A percentile compares a stretch with the other conserved stretches of the same genome.
Conservation (phyloP, 2,329 filamentous ascomycete species). For the Lomentospora prolificans region DNA sequence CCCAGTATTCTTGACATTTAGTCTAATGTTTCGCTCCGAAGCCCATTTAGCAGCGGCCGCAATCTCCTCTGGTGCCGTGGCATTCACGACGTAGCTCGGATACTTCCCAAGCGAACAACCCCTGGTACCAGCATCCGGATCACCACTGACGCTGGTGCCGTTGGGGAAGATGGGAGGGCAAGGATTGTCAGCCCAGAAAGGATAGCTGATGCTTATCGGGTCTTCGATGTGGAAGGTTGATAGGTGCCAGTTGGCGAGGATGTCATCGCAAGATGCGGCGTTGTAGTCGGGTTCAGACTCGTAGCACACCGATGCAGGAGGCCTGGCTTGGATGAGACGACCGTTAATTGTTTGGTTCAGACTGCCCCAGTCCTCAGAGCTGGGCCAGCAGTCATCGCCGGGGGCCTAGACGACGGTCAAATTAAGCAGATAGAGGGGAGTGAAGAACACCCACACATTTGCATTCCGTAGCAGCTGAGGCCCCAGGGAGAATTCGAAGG, state of each 20-base stretch:
- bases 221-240: conserved; percentile 9
- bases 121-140: conserved; percentile 23
- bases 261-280: conserved; percentile 25
- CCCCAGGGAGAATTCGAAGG: background rate
- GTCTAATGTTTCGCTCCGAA: conserved; percentile 23
- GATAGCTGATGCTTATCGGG: conserved; percentile 11
- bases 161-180: conserved; percentile 23
- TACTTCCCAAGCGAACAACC: conserved; percentile 34
- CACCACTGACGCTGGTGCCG: conserved; percentile 18
- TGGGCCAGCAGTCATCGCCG: conserved; percentile 37
- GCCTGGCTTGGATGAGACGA: conserved; percentile 36
- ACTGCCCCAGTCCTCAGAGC: conserved; percentile 26
- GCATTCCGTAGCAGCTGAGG: background rate
- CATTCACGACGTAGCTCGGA: conserved; percentile 28
- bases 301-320: conserved; percentile 40
- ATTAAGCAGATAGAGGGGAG: background rate
- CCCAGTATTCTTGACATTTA: conserved; percentile 24
- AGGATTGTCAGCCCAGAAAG: conserved; percentile 17
- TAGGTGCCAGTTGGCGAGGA: conserved; percentile 19
- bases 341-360: conserved; percentile 39
- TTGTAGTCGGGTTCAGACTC: conserved; percentile 26
- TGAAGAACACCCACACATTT: background rate
- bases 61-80: conserved; percentile 20
- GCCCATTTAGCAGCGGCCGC: conserved; percentile 25
- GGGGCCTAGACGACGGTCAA: background rate